A percentile compares a stretch with the other conserved stretches of the same genome.
phyloP scores from a whole-genome alignment of 1,284 basidiomycete genomes.

The Flammula alnicola region DNA sequence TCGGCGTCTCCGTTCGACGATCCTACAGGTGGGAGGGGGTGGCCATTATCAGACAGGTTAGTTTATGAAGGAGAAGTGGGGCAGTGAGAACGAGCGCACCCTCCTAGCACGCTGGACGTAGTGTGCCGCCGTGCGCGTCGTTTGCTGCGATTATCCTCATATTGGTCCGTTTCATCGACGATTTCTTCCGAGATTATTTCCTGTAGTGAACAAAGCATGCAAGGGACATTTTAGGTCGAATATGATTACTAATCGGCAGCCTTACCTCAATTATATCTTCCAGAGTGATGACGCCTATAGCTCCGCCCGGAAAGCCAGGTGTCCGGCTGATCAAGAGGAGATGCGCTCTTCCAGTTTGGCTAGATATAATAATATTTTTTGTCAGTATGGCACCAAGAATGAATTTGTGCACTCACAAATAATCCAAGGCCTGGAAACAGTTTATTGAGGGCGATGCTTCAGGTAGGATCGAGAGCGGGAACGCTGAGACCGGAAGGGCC shows the following conservation, averaged over 20 bases:
- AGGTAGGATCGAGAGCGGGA: constrained; percentile 82
- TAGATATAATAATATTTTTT: constrained; percentile 32
- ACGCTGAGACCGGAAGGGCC: constrained; percentile 75
- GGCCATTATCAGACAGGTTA: background rate
- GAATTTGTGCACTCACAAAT: constrained; percentile 60
- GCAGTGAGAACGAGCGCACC: constrained; percentile 43
- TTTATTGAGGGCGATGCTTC: constrained; percentile 89
- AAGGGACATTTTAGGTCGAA: too few species aligned
- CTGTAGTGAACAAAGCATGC: constrained; percentile 75
- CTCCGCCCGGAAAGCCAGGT: constrained; percentile 82
- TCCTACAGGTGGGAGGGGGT: too few species aligned
- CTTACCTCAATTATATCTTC: constrained; percentile 79
- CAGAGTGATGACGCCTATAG: constrained; percentile 80
- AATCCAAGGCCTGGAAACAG: constrained; percentile 85
- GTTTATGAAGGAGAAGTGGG: background rate
- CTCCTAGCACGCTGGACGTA: constrained; percentile 76
- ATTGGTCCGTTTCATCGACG: constrained; percentile 89
- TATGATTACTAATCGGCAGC: too few species aligned
- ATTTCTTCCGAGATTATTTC: constrained; percentile 90
- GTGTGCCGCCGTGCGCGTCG: constrained; percentile 68
- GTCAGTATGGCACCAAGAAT: background rate
- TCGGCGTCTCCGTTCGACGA: constrained; percentile 13
- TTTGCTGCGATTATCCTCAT: constrained; percentile 85
- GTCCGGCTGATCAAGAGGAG: constrained; percentile 86
- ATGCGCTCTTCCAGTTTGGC: constrained; percentile 96